Conservation (phyloP, 2,329 filamentous ascomycete genomes). For the Calonectria hawksworthii region DNA sequence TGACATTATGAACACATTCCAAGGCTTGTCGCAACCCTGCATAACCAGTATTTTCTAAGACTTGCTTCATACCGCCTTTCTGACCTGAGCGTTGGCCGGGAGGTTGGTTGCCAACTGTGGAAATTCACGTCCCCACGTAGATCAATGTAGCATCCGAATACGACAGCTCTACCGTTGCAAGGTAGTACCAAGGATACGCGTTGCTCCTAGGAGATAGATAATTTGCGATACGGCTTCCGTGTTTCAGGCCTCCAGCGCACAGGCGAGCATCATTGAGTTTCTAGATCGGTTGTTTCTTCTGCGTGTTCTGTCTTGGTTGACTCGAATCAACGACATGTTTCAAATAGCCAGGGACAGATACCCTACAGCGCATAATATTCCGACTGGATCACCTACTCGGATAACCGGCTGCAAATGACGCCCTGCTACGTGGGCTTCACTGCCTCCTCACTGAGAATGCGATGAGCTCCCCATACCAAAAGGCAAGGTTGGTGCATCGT, state of each 20-base stretch:
- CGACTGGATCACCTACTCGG: not conserved
- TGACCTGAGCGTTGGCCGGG: not conserved
- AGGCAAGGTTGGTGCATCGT: no score
- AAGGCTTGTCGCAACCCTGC: not conserved
- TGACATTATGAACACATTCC: not conserved
- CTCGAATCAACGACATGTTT: not conserved
- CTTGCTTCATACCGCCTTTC: conserved; percentile 8
- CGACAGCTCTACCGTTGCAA: not conserved
- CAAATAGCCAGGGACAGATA: not conserved
- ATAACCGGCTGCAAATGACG: not conserved
- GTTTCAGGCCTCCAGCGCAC: not conserved
- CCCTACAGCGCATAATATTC: not conserved
- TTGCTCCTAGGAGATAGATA: not conserved
- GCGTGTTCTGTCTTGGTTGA: not conserved
- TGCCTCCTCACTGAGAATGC: no score
- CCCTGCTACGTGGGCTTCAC: not conserved
- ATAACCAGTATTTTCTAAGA: not conserved
- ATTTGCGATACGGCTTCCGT: not conserved
- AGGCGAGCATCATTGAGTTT: not conserved
- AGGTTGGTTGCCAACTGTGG: not conserved
- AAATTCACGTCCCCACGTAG: not conserved
- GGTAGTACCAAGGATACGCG: no score
- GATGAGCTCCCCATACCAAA: not conserved
- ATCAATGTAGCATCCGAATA: not conserved
- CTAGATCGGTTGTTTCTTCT: not conserved